phyloP scores from a whole-genome alignment of 2,329 filamentous ascomycete species.

The Paecilomyces variotii region DNA sequence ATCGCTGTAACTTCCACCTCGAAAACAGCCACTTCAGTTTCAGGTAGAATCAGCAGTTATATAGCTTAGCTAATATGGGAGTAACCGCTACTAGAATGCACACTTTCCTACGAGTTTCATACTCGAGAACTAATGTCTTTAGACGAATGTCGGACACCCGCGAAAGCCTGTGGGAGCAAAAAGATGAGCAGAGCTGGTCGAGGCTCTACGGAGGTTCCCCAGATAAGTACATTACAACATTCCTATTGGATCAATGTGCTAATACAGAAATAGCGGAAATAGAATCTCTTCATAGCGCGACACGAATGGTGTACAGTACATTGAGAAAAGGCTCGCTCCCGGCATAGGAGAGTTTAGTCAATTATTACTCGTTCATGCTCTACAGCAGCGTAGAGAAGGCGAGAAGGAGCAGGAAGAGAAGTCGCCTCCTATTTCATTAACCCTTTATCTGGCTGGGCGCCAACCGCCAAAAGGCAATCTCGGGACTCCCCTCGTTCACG shows the following conservation, averaged over 20 bases:
- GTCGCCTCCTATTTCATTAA: slow-evolving; percentile 39
- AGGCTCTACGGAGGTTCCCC: slow-evolving; percentile 12
- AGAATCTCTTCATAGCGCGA: slow-evolving; percentile 33
- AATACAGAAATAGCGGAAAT: slow-evolving; percentile 10
- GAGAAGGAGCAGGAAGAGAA: slow-evolving; percentile 13
- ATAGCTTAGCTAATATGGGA: background rate
- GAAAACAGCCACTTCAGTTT: no score
- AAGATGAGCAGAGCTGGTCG: slow-evolving; percentile 26
- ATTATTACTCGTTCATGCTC: slow-evolving; percentile 42
- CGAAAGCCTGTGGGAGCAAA: slow-evolving; percentile 33
- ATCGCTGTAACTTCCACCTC: no score
- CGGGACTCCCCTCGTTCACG: slow-evolving; percentile 24
- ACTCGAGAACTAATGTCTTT: slow-evolving; percentile 27
- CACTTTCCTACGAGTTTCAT: slow-evolving; percentile 32
- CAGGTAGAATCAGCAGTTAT: no score
- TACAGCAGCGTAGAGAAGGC: slow-evolving; percentile 45
- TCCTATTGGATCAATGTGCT: background rate
- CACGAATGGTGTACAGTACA: slow-evolving; percentile 43
- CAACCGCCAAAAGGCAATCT: slow-evolving; percentile 34
- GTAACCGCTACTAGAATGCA: slow-evolving; percentile 36
- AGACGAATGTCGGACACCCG: slow-evolving; percentile 32
- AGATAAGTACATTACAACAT: slow-evolving; percentile 10
- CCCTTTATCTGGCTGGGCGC: slow-evolving; percentile 40
- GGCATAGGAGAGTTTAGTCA: slow-evolving; percentile 43
- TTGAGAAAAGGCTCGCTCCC: slow-evolving; percentile 40